Conservation (phyloP, 2,329 filamentous ascomycete genomes). For the Ceratocystiopsis sp. region DNA sequence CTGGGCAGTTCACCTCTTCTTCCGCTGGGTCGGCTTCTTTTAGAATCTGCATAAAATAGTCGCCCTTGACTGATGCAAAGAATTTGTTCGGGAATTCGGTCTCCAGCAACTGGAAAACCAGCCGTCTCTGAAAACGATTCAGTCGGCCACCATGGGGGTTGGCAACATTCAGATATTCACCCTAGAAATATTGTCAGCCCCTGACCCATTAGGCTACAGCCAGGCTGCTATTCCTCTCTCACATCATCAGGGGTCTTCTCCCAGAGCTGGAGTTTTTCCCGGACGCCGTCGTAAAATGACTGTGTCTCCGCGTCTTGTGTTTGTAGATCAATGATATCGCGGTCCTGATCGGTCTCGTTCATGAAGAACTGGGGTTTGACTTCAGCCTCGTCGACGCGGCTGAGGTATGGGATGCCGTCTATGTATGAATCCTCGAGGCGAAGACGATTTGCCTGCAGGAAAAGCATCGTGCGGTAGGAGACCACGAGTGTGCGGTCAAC, state of each 20-base stretch:
- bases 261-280: constrained; percentile 5
- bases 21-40: constrained; percentile 3
- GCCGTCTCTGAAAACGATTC: constrained; percentile 13
- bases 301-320: constrained; percentile 2
- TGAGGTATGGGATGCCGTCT: constrained; percentile 18
- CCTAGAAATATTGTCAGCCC: no score
- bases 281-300: constrained; percentile 7
- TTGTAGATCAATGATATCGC: neutral
- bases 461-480: constrained; percentile 14
- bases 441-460: constrained; percentile 15
- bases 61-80: constrained; percentile 1
- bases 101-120: constrained; percentile 13
- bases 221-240: neutral
- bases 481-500: constrained; percentile 15
- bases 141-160: constrained; percentile 11
- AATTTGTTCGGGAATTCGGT: constrained; percentile 10
- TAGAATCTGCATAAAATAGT: constrained; percentile 9
- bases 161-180: constrained; percentile 8
- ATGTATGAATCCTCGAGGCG: constrained; percentile 12
- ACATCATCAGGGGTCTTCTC: neutral
- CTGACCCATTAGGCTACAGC: neutral
- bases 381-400: constrained; percentile 10
- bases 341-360: neutral
- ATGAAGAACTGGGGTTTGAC: neutral
- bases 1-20: neutral